Percentiles rank a stretch among this genome's conserved stretches.
Evolutionary conservation across 345 rosid species (phyloP).

Genomic region (Aethionema arabicum): DNA sequence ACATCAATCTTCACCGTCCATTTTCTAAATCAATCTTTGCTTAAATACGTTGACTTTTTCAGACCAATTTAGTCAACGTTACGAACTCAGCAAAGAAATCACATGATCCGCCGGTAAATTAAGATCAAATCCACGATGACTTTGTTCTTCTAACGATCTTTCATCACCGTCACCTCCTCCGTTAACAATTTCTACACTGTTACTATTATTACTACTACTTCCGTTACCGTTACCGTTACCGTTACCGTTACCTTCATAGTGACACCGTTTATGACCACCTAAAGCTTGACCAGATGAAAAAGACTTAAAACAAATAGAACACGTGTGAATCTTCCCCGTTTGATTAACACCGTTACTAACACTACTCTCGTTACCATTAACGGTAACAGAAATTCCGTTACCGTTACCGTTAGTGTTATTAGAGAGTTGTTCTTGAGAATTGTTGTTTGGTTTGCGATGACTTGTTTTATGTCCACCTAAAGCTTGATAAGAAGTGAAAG

Average conservation of each 20-base stretch:
- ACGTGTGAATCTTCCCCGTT: constrained; percentile 49
- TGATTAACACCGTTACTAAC: constrained; percentile 15
- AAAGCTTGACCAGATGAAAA: constrained; percentile 79
- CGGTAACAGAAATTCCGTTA: constrained; percentile 21
- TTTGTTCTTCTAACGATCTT: constrained; percentile 30
- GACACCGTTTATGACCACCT: constrained; percentile 80
- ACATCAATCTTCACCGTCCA: constrained; percentile 30
- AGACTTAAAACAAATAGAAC: constrained; percentile 64
- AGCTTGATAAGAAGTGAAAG: constrained; percentile 80
- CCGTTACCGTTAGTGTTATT: constrained; percentile 31
- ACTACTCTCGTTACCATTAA: constrained; percentile 18
- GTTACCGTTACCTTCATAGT: constrained; percentile 54
- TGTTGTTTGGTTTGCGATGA: constrained; percentile 58
- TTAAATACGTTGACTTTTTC: constrained; percentile 29
- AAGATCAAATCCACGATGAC: constrained; percentile 58
- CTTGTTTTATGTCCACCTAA: constrained; percentile 95
- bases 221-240: constrained; percentile 28
- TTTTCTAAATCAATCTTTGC: constrained; percentile 9
- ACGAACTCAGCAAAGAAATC: constrained; percentile 18
- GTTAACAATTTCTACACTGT: constrained; percentile 26
- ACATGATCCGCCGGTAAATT: constrained; percentile 58
- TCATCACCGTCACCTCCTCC: constrained; percentile 34
- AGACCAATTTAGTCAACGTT: constrained; percentile 27
- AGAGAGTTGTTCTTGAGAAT: constrained; percentile 35
- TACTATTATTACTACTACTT: constrained; percentile 10